Conservation (phyloP, 768 basidiomycete species). For the Amanita polypyramis region DNA sequence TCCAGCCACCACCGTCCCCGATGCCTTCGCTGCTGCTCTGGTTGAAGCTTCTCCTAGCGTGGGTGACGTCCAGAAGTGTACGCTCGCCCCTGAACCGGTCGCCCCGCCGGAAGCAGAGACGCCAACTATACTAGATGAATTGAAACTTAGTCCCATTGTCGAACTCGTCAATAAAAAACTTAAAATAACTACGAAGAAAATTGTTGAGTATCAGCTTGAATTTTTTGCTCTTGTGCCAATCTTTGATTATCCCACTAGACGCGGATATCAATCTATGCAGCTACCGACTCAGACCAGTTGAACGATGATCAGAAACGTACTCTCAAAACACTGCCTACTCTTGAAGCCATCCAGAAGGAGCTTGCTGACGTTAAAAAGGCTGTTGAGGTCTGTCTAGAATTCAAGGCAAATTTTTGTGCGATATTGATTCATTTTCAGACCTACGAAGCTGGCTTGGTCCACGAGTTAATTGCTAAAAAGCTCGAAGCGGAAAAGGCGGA, state of each 20-base stretch:
- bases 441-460: constrained; percentile 52
- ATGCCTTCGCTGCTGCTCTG: constrained; percentile 30
- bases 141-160: constrained; percentile 57
- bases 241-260: constrained; percentile 30
- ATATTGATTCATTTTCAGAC: constrained; percentile 26
- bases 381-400: constrained; percentile 50
- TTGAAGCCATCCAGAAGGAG: constrained; percentile 77
- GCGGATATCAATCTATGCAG: constrained; percentile 62
- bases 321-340: constrained; percentile 58
- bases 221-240: background rate
- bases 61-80: constrained; percentile 35
- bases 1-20: constrained; percentile 32
- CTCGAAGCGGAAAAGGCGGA: constrained; percentile 47
- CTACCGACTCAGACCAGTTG: constrained; percentile 58
- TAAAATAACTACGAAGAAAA: constrained; percentile 74
- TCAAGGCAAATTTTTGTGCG: background rate
- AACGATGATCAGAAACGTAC: constrained; percentile 82
- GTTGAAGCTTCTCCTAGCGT: no score
- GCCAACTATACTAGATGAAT: constrained; percentile 34
- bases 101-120: constrained; percentile 22
- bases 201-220: constrained; percentile 36
- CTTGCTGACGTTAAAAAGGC: constrained; percentile 76
- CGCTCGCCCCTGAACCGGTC: constrained; percentile 34
- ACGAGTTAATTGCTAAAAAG: constrained; percentile 44
- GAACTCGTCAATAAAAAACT: constrained; percentile 75